phyloP scores from a whole-genome alignment of 768 basidiomycete genomes.

The Piloderma croceum region DNA sequence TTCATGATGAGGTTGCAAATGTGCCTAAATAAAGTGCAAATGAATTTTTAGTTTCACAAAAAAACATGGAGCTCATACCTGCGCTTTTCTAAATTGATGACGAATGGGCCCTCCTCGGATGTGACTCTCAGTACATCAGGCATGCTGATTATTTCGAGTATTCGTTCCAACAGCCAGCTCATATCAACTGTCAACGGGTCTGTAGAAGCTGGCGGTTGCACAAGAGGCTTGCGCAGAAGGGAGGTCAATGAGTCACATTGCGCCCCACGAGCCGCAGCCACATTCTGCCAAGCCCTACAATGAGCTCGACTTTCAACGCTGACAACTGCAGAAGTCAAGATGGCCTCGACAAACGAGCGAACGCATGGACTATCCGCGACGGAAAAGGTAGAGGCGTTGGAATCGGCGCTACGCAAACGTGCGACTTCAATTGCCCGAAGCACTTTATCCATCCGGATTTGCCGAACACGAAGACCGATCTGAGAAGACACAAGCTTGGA shows the following conservation, averaged over 20 bases:
- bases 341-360: conserved; percentile 77
- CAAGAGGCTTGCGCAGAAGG: conserved; percentile 47
- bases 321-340: conserved; percentile 67
- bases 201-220: conserved; percentile 38
- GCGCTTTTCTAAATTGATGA: conserved; percentile 81
- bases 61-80: conserved; percentile 40
- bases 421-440: conserved; percentile 72
- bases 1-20: conserved; percentile 60
- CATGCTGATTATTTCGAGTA: conserved; percentile 71
- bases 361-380: conserved; percentile 56
- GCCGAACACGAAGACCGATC: conserved; percentile 57
- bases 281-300: conserved; percentile 70
- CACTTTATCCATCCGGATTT: conserved; percentile 67
- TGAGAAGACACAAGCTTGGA: conserved; percentile 60
- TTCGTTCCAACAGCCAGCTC: conserved; percentile 78
- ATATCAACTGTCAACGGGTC: conserved; percentile 66
- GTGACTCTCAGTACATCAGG: conserved; percentile 61
- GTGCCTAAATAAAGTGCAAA: conserved; percentile 41
- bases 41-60: neutral
- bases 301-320: conserved; percentile 79
- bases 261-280: conserved; percentile 58
- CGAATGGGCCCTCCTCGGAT: conserved; percentile 46
- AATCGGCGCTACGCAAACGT: conserved; percentile 52
- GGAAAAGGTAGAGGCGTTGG: conserved; percentile 27
- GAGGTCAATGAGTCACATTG: conserved; percentile 56